Evolutionary conservation across 1,139 yeast genomes (phyloP).

Genomic region (Pichia cactophila): DNA sequence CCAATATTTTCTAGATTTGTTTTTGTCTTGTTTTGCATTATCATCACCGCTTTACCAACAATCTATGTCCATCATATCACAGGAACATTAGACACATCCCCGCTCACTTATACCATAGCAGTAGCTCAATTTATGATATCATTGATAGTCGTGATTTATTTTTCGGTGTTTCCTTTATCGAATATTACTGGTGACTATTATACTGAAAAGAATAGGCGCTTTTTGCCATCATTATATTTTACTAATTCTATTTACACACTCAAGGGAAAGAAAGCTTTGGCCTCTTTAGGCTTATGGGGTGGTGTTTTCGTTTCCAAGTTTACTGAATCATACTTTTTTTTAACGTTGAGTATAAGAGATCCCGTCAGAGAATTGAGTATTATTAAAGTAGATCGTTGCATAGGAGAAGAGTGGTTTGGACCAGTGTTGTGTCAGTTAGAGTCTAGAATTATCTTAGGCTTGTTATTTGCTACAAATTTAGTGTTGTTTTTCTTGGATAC

Average conservation of each 20-base stretch:
- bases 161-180: constrained; percentile 41
- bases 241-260: constrained; percentile 33
- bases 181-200: constrained; percentile 32
- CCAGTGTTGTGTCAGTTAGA: constrained; percentile 71
- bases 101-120: constrained; percentile 33
- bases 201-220: constrained; percentile 25
- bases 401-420: constrained; percentile 89
- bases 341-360: constrained; percentile 41
- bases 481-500: constrained; percentile 97
- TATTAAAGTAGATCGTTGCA: constrained; percentile 45
- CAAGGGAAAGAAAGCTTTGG: constrained; percentile 33
- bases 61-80: constrained; percentile 32
- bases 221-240: constrained; percentile 33
- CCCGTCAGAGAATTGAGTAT: constrained; percentile 41
- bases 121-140: constrained; percentile 40
- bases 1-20: constrained; percentile 34
- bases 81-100: constrained; percentile 28
- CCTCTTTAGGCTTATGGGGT: constrained; percentile 43
- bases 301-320: constrained; percentile 41
- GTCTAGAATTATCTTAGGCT: constrained; percentile 78
- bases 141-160: constrained; percentile 35
- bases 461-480: constrained; percentile 88
- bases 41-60: constrained; percentile 35
- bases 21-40: constrained; percentile 21
- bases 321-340: constrained; percentile 43